Conservation (phyloP, 2,329 filamentous ascomycete genomes). For the Claviceps pusilla region DNA sequence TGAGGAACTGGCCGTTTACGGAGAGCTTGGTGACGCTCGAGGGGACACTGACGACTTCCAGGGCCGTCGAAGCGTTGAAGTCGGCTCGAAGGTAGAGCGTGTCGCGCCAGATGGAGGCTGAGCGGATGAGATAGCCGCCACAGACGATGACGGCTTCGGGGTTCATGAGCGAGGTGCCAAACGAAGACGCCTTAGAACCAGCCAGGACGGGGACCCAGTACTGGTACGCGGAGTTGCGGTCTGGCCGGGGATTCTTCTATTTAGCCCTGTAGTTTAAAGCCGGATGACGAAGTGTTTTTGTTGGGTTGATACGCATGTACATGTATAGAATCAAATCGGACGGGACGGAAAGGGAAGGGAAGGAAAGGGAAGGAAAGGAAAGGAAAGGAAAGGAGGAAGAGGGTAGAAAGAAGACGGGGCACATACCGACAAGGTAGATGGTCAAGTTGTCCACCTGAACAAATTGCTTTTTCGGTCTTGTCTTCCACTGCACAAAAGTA, state of each 20-base stretch:
- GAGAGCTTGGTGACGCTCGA: conserved; percentile 28
- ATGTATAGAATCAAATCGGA: not conserved
- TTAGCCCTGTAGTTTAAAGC: not conserved
- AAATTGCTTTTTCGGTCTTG: conserved; percentile 14
- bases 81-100: conserved; percentile 52
- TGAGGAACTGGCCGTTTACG: conserved; percentile 24
- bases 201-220: conserved; percentile 50
- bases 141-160: conserved; percentile 40
- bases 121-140: conserved; percentile 49
- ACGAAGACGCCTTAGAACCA: conserved; percentile 14
- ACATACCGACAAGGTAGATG: conserved; percentile 24
- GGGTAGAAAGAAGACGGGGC: too few relatives aligned
- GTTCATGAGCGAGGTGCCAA: conserved; percentile 21
- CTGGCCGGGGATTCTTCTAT: conserved; percentile 16
- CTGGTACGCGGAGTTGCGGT: conserved; percentile 51
- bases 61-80: conserved; percentile 43
- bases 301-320: too few relatives aligned
- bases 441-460: conserved; percentile 24
- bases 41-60: conserved; percentile 55
- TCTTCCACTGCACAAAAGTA: conserved; percentile 18
- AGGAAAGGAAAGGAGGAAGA: not conserved
- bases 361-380: not conserved
- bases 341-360: too few relatives aligned
- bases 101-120: conserved; percentile 38
- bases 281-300: not conserved